Conservation (phyloP, 2,329 filamentous ascomycete species). For the Phaeosphaeria sp. region DNA sequence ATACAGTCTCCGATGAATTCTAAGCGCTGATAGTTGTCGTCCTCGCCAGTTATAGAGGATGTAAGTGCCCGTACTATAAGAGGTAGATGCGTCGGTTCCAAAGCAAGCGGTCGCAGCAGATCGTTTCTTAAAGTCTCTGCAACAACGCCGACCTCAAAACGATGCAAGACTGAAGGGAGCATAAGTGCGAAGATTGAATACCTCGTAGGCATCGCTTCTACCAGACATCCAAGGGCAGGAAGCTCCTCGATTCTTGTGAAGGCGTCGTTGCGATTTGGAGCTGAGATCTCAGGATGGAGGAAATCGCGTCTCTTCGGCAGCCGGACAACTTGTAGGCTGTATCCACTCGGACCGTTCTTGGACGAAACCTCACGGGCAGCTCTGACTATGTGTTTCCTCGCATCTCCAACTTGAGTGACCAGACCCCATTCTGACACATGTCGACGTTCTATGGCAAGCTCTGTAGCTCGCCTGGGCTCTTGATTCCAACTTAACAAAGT, state of each 20-base stretch:
- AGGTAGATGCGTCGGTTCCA: constrained; percentile 56
- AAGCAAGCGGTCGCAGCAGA: constrained; percentile 59
- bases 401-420: constrained; percentile 26
- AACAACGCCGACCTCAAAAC: constrained; percentile 70
- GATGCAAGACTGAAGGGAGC: constrained; percentile 75
- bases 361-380: not conserved
- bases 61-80: constrained; percentile 74
- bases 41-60: constrained; percentile 65
- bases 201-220: constrained; percentile 54
- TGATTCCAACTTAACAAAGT: constrained; percentile 13
- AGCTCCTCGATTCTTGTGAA: constrained; percentile 58
- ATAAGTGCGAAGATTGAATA: constrained; percentile 64
- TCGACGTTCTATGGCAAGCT: constrained; percentile 15
- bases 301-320: constrained; percentile 67
- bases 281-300: constrained; percentile 53
- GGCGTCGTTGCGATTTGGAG: constrained; percentile 20
- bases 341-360: not conserved
- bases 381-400: constrained; percentile 28
- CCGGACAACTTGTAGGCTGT: constrained; percentile 24
- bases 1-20: constrained; percentile 89
- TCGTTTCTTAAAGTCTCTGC: constrained; percentile 66
- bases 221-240: constrained; percentile 56
- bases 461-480: constrained; percentile 6
- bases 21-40: constrained; percentile 77
- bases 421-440: constrained; percentile 31